Conservation (phyloP, 2,329 filamentous ascomycete species). For the Calonectria montana region DNA sequence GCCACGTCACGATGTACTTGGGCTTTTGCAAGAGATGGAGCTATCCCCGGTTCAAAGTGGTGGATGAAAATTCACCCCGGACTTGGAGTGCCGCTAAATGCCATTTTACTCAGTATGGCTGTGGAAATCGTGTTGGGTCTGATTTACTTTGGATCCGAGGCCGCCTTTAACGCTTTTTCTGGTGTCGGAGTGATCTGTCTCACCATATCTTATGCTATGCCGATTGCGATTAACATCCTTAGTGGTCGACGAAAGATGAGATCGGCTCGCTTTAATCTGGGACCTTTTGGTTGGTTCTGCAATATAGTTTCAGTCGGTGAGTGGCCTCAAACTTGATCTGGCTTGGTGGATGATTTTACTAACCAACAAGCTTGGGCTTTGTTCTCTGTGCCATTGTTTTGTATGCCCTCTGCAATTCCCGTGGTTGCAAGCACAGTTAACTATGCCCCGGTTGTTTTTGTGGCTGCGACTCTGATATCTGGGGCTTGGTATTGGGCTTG, state of each 20-base stretch:
- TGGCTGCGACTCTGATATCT: conserved; percentile 6
- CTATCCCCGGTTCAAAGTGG: conserved; percentile 70
- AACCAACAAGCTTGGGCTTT: conserved; percentile 9
- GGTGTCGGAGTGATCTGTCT: conserved; percentile 76
- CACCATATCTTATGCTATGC: conserved; percentile 74
- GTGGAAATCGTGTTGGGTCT: conserved; percentile 71
- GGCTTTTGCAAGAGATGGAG: conserved; percentile 76
- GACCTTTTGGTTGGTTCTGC: conserved; percentile 67
- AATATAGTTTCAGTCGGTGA: conserved; percentile 71
- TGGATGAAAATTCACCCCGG: conserved; percentile 70
- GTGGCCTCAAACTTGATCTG: background rate
- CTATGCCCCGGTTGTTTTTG: conserved; percentile 18
- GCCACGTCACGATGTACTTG: conserved; percentile 74
- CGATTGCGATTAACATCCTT: conserved; percentile 72
- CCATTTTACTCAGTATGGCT: conserved; percentile 76
- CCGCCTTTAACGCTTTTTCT: conserved; percentile 77
- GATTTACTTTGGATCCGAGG: conserved; percentile 75
- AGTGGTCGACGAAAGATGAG: conserved; percentile 68
- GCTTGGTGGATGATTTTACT: background rate
- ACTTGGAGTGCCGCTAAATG: conserved; percentile 73
- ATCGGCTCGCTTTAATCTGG: conserved; percentile 69
- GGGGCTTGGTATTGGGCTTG: conserved; percentile 19
- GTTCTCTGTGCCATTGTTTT: conserved; percentile 16
- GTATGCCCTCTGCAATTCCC: conserved; percentile 18
- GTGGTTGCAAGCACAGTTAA: conserved; percentile 10